phyloP scores from a whole-genome alignment of 805 yeast species.

The Zygoascus flipseniorum region DNA sequence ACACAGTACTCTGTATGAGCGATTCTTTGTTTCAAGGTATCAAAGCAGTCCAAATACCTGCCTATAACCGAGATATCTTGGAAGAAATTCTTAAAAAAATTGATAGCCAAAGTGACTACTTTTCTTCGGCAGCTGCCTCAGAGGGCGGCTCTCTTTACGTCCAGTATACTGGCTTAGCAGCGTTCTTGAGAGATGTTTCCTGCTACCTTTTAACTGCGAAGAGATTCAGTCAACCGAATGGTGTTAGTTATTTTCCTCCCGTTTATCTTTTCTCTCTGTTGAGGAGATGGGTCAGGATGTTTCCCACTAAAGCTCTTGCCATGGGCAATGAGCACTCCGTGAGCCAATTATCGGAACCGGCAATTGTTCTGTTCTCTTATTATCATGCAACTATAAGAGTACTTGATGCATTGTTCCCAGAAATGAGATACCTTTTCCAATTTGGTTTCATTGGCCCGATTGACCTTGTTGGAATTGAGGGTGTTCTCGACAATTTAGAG shows the following conservation, averaged over 20 bases:
- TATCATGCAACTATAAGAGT: conserved; percentile 29
- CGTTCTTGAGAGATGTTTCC: conserved; percentile 9
- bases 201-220: conserved; percentile 10
- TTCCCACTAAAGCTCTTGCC: conserved; percentile 20
- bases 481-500: conserved; percentile 5
- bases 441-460: conserved; percentile 31
- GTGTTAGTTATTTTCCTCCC: conserved; percentile 17
- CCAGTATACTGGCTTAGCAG: conserved; percentile 11
- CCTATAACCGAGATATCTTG: conserved; percentile 26
- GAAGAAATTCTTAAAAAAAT: conserved; percentile 24
- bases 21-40: conserved; percentile 27
- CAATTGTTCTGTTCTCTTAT: conserved; percentile 24
- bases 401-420: conserved; percentile 31
- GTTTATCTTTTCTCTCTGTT: conserved; percentile 16
- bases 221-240: conserved; percentile 7
- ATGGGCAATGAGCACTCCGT: background rate
- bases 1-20: conserved; percentile 21
- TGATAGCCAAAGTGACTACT: conserved; percentile 12
- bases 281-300: conserved; percentile 21
- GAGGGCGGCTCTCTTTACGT: conserved; percentile 4
- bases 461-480: conserved; percentile 24
- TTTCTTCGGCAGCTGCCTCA: conserved; percentile 3
- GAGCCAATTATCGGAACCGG: background rate
- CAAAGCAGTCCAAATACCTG: conserved; percentile 27
- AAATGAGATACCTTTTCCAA: conserved; percentile 29